These are phyloP conservation scores for Syzygium malaccense DNA, from an alignment of 441 rosid species.

Conservation along the genomic window DNA sequence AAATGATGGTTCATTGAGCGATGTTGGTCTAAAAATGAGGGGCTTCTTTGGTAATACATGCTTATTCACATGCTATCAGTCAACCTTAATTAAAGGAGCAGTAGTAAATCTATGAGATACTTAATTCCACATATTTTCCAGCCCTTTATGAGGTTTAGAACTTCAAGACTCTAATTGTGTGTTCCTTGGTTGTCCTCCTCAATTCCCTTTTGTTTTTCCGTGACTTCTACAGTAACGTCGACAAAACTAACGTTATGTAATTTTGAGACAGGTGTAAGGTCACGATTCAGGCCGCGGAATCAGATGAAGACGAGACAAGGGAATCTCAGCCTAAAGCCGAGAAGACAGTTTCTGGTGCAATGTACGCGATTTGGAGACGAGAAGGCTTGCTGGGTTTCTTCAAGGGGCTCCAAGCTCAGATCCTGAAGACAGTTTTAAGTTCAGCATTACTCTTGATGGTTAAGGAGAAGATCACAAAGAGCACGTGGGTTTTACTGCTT, in stretches of 20 bases:
- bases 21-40: not conserved
- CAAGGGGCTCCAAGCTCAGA: conserved; percentile 84
- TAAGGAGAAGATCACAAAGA: conserved; percentile 78
- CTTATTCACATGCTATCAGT: not conserved
- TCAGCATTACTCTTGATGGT: conserved; percentile 83
- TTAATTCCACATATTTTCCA: not conserved
- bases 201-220: not conserved
- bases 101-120: not conserved
- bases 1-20: not conserved
- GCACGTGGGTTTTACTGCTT: conserved; percentile 69
- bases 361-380: conserved; percentile 59
- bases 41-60: not conserved
- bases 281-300: conserved; percentile 75
- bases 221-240: not conserved
- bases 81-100: not conserved
- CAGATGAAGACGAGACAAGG: conserved; percentile 26
- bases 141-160: not conserved
- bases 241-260: not conserved
- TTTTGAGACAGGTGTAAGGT: conserved; percentile 63
- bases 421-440: conserved; percentile 79
- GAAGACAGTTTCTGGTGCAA: conserved; percentile 43
- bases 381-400: conserved; percentile 82
- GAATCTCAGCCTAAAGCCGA: conserved; percentile 21
- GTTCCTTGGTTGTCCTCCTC: not conserved
- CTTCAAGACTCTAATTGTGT: not conserved